Conservation (phyloP, 257 asterid genomes). For the Fraxinus quadrangulata region DNA sequence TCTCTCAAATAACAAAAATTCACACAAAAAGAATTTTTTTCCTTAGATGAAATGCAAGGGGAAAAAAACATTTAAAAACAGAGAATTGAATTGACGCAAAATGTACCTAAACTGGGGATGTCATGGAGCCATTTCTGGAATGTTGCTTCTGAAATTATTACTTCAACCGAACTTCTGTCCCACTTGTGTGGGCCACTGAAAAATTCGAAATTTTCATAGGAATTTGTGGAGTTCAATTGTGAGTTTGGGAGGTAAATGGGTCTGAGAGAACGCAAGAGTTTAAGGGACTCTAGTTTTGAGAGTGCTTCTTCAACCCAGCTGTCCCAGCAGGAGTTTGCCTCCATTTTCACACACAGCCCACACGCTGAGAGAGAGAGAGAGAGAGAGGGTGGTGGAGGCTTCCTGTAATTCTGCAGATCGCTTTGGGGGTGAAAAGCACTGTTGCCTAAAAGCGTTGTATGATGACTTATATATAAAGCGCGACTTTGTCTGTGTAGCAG, state of each 20-base stretch:
- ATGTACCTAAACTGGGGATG: conserved; percentile 74
- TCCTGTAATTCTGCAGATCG: background rate
- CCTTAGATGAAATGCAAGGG: background rate
- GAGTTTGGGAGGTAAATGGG: conserved; percentile 66
- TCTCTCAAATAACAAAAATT: background rate
- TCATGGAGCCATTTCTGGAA: conserved; percentile 79
- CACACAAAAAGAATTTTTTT: background rate
- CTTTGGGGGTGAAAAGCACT: background rate
- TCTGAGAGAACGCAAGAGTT: conserved; percentile 78
- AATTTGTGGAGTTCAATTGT: conserved; percentile 2
- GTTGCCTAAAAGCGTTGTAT: background rate
- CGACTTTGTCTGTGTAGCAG: no score
- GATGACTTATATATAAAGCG: no score
- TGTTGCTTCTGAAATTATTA: conserved; percentile 67
- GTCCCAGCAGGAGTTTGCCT: conserved; percentile 50
- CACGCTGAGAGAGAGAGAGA: background rate
- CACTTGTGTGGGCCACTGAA: conserved; percentile 62
- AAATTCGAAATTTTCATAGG: conserved; percentile 31
- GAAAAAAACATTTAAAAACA: background rate
- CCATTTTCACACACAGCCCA: conserved; percentile 35
- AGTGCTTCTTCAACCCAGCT: conserved; percentile 71
- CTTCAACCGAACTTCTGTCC: conserved; percentile 89
- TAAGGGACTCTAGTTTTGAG: conserved; percentile 57
- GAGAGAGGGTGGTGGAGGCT: background rate
- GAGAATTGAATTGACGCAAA: background rate